phyloP scores from a whole-genome alignment of 78 protist species.

The Parvularia atlantis region DNA sequence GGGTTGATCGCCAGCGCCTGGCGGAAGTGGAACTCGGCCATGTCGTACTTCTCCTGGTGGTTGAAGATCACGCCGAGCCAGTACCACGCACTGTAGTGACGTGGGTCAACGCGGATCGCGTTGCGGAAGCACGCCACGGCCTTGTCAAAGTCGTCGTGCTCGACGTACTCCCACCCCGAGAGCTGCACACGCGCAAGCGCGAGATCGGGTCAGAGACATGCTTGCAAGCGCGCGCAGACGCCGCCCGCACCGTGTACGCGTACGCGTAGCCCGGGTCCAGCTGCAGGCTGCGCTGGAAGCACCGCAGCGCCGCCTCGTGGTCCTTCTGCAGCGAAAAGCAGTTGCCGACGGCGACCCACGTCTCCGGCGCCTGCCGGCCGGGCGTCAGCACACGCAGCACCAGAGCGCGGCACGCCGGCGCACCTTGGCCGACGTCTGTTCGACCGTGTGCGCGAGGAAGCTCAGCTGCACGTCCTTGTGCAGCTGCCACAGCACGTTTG shows the following conservation, averaged over 20 bases:
- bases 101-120: conserved; percentile 32
- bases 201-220: no score
- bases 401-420: no score
- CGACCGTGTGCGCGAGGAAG: conserved; percentile 20
- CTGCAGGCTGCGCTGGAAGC: conserved; percentile 31
- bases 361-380: conserved; percentile 25
- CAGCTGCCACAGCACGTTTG: conserved; percentile 55
- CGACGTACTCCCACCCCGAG: conserved; percentile 42
- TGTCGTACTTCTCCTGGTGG: conserved; percentile 42
- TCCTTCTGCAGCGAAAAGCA: conserved; percentile 42
- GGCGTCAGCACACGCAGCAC: conserved; percentile 9
- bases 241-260: conserved; percentile 61
- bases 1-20: conserved; percentile 38
- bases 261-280: conserved; percentile 41
- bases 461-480: conserved; percentile 19
- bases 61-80: conserved; percentile 11
- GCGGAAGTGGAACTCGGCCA: conserved; percentile 32
- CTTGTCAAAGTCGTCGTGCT: conserved; percentile 44
- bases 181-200: no score
- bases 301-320: conserved; percentile 37
- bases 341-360: conserved; percentile 48
- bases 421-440: no score
- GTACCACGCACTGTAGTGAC: conserved; percentile 63
- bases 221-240: no score
- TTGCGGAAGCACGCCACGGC: conserved; percentile 19